Percentiles rank a stretch among this genome's conserved stretches.
Evolutionary conservation across 192 early-diverging fungal genomes (phyloP).

Genomic region (Coemansia sp.): DNA sequence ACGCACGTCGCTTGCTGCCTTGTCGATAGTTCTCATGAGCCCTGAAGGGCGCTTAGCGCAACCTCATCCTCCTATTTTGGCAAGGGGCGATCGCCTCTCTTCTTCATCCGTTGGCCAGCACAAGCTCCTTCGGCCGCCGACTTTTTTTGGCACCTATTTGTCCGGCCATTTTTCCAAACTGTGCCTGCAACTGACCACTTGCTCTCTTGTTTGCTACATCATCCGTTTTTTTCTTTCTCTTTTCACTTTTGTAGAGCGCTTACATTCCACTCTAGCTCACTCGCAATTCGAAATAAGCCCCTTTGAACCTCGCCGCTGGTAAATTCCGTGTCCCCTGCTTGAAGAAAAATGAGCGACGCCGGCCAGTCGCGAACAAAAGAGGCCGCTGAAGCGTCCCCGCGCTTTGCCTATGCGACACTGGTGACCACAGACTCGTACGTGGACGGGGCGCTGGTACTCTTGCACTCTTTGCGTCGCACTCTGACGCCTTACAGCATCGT

Average conservation of each 20-base stretch:
- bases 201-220: not conserved
- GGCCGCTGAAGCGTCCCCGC: slow-evolving; percentile 7
- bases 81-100: not conserved
- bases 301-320: not conserved
- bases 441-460: slow-evolving; percentile 79
- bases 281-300: slow-evolving; percentile 2
- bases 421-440: slow-evolving; percentile 86
- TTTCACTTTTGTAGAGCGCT: not conserved
- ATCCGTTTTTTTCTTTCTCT: not conserved
- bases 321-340: not conserved
- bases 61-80: not conserved
- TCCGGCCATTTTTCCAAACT: not conserved
- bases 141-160: not conserved
- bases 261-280: slow-evolving; percentile 5
- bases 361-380: not conserved
- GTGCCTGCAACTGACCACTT: slow-evolving; percentile 2
- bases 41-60: not conserved
- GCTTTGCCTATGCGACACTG: slow-evolving; percentile 80
- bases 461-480: slow-evolving; percentile 69
- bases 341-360: slow-evolving; percentile 4
- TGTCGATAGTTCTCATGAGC: slow-evolving; percentile 3
- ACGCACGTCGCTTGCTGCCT: not conserved
- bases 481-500: slow-evolving; percentile 67
- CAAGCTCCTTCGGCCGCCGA: slow-evolving; percentile 6
- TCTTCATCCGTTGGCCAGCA: not conserved